A percentile compares a stretch with the other conserved stretches of the same genome.
These are phyloP conservation scores for Calonectria ilicicola DNA, from an alignment of 2,329 filamentous ascomycete genomes.

Conservation along the genomic window DNA sequence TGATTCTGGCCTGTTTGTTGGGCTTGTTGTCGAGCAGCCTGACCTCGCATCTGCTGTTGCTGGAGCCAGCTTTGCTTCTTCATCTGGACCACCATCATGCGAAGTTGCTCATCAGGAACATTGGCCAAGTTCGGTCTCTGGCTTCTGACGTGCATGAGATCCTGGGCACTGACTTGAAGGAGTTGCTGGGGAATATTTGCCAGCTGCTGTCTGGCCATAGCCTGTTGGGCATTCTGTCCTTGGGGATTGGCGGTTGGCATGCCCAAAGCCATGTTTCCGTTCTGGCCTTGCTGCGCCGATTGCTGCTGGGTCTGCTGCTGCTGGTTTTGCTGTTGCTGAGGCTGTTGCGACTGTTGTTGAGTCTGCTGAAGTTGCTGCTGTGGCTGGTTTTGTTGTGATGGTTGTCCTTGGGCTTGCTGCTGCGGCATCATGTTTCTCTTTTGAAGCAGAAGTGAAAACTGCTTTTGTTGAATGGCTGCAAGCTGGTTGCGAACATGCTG, in stretches of 20 bases:
- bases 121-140: constrained; percentile 41
- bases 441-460: constrained; percentile 52
- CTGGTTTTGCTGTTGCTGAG: constrained; percentile 31
- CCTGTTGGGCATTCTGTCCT: constrained; percentile 45
- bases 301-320: constrained; percentile 35
- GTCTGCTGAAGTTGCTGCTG: constrained; percentile 37
- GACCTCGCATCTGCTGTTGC: constrained; percentile 45
- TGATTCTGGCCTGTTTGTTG: constrained; percentile 51
- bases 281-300: constrained; percentile 45
- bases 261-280: constrained; percentile 40
- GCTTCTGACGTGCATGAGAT: constrained; percentile 47
- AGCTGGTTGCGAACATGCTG: constrained; percentile 49
- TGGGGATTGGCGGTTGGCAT: constrained; percentile 38
- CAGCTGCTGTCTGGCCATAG: constrained; percentile 39
- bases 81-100: constrained; percentile 46
- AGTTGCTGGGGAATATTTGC: constrained; percentile 45
- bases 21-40: constrained; percentile 54
- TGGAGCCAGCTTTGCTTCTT: constrained; percentile 48
- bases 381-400: constrained; percentile 34
- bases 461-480: constrained; percentile 50
- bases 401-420: constrained; percentile 37
- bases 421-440: constrained; percentile 45
- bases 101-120: constrained; percentile 50
- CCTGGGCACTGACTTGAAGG: constrained; percentile 48
- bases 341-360: constrained; percentile 30